These are phyloP conservation scores for Jasminum sambac DNA, from an alignment of 257 asterid genomes.

Conservation along the genomic window DNA sequence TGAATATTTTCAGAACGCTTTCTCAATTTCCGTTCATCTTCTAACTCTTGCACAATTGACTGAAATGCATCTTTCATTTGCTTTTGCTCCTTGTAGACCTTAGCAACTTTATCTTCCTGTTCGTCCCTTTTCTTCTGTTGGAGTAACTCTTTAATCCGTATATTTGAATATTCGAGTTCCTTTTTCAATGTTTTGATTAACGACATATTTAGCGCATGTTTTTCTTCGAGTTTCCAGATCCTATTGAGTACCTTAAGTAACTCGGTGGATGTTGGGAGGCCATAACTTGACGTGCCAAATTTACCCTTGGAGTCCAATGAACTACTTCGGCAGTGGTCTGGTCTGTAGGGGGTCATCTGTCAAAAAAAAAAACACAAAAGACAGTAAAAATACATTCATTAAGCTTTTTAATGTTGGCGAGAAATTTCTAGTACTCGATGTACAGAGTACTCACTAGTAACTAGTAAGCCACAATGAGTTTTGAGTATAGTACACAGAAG, in stretches of 20 bases:
- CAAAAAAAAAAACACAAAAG: slow-evolving; percentile 15
- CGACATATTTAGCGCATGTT: slow-evolving; percentile 57
- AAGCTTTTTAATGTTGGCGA: not conserved
- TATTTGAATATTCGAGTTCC: slow-evolving; percentile 59
- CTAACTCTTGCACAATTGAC: slow-evolving; percentile 44
- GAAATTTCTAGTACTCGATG: too few relatives aligned
- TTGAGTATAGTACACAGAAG: too few relatives aligned
- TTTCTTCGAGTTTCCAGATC: slow-evolving; percentile 94
- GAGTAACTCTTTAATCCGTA: slow-evolving; percentile 44
- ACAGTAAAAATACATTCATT: not conserved
- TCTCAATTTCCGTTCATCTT: slow-evolving; percentile 57
- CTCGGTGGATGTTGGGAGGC: slow-evolving; percentile 76
- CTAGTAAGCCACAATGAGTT: too few relatives aligned
- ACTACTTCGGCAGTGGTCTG: slow-evolving; percentile 38
- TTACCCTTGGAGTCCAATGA: slow-evolving; percentile 43
- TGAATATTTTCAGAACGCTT: slow-evolving; percentile 55
- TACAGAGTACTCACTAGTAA: too few relatives aligned
- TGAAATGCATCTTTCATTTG: slow-evolving; percentile 37
- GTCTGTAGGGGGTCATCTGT: slow-evolving; percentile 59
- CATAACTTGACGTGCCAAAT: slow-evolving; percentile 49
- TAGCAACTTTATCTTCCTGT: slow-evolving; percentile 40
- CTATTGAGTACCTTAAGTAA: slow-evolving; percentile 74
- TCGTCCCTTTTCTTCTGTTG: slow-evolving; percentile 57
- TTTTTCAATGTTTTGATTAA: slow-evolving; percentile 54
- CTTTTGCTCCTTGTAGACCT: slow-evolving; percentile 41